phyloP scores from a whole-genome alignment of 2,329 filamentous ascomycete species.

The Tolypocladium endophyticum region DNA sequence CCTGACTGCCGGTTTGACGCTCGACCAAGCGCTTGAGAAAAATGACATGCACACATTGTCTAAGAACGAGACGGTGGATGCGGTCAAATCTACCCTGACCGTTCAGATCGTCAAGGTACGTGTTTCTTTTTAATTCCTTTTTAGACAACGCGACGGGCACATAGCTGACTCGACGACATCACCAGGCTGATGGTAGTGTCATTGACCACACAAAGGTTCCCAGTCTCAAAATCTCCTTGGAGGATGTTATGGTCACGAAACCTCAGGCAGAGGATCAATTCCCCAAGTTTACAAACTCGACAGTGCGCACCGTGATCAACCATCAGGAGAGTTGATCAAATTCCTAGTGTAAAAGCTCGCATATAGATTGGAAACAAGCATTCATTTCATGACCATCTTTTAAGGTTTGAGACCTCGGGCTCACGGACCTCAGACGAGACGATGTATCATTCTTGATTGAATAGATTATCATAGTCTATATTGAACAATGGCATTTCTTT shows the following conservation, averaged over 20 bases:
- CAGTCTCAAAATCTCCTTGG: neutral
- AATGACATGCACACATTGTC: neutral
- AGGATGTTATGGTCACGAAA: neutral
- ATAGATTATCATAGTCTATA: neutral
- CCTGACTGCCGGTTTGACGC: neutral
- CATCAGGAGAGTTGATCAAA: neutral
- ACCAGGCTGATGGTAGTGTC: neutral
- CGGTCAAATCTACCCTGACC: neutral
- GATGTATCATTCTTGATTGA: neutral
- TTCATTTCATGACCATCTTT: neutral
- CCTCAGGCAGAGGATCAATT: neutral
- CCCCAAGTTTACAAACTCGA: neutral
- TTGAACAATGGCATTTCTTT: neutral
- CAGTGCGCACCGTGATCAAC: neutral
- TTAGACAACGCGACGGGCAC: neutral
- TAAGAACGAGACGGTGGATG: neutral
- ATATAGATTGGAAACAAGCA: neutral
- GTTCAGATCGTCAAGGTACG: neutral
- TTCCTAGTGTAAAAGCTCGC: neutral
- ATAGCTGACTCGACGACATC: neutral
- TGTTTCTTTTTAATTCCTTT: neutral
- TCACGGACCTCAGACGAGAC: too few species aligned
- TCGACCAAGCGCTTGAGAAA: neutral
- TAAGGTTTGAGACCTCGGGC: neutral
- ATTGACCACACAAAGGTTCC: neutral